phyloP scores from a whole-genome alignment of 1,284 basidiomycete genomes.

The Hemileia vastatrix region DNA sequence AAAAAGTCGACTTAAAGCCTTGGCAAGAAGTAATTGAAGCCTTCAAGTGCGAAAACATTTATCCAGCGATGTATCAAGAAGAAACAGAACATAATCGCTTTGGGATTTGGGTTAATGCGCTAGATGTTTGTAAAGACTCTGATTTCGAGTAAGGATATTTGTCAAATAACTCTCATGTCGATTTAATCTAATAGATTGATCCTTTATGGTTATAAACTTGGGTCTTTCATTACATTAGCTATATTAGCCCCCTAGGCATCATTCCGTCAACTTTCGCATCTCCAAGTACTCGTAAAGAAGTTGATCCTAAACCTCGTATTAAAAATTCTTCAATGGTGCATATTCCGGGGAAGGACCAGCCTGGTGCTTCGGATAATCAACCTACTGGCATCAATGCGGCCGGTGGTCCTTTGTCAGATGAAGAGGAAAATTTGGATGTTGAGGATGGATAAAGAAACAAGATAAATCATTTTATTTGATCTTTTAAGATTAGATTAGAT shows the following conservation, averaged over 20 bases:
- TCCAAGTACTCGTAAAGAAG: neutral
- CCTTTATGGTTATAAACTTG: neutral
- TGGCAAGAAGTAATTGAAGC: constrained; percentile 9
- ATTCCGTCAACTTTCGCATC: neutral
- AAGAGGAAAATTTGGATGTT: neutral
- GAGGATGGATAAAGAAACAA: too few species aligned
- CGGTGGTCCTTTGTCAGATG: neutral
- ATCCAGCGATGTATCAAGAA: neutral
- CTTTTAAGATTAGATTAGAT: too few species aligned
- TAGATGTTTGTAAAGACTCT: constrained; percentile 14
- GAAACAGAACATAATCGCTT: constrained; percentile 5
- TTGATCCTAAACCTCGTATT: neutral
- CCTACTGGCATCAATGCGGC: neutral
- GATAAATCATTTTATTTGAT: too few species aligned
- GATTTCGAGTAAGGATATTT: constrained; percentile 22
- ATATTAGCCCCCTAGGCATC: constrained; percentile 1
- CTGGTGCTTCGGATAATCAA: neutral
- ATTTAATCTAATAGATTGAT: neutral
- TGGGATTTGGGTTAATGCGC: constrained; percentile 19
- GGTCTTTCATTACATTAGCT: neutral
- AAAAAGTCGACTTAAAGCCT: constrained; percentile 5
- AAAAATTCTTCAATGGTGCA: too few species aligned
- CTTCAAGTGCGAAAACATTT: constrained; percentile 1
- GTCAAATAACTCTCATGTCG: neutral
- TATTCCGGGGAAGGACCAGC: too few species aligned